These are phyloP conservation scores for Diospyros kaki DNA, from an alignment of 148 eudicot genomes.

Conservation along the genomic window DNA sequence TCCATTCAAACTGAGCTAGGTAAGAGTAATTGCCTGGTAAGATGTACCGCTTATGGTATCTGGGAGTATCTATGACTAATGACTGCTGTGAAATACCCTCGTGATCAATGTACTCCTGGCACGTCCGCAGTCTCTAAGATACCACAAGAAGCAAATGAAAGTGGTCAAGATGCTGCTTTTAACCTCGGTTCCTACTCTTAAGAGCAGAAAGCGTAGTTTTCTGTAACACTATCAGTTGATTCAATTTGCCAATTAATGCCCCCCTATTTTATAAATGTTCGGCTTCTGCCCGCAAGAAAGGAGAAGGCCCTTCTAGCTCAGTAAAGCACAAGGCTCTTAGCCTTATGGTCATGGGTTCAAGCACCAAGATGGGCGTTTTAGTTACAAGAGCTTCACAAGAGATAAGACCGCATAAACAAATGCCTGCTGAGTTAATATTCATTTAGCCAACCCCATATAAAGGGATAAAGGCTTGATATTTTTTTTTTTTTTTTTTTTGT, in stretches of 20 bases:
- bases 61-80: conserved; percentile 64
- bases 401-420: no score
- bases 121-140: conserved; percentile 64
- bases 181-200: not conserved
- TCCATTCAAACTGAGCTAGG: conserved; percentile 5
- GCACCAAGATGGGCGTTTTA: no score
- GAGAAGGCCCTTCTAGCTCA: not conserved
- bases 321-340: no score
- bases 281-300: not conserved
- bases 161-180: not conserved
- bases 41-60: conserved; percentile 77
- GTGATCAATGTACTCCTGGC: conserved; percentile 67
- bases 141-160: conserved; percentile 14
- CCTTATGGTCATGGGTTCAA: no score
- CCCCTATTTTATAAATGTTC: no score
- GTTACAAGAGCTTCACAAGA: no score
- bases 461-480: no score
- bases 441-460: no score
- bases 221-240: not conserved
- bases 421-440: no score
- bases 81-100: conserved; percentile 85
- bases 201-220: not conserved
- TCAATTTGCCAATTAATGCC: not conserved
- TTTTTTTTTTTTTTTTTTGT: no score
- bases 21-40: conserved; percentile 63